A percentile compares a stretch with the other conserved stretches of the same genome.
Conservation (phyloP, 2,329 filamentous ascomycete species). For the Diaporthe citriasiana region DNA sequence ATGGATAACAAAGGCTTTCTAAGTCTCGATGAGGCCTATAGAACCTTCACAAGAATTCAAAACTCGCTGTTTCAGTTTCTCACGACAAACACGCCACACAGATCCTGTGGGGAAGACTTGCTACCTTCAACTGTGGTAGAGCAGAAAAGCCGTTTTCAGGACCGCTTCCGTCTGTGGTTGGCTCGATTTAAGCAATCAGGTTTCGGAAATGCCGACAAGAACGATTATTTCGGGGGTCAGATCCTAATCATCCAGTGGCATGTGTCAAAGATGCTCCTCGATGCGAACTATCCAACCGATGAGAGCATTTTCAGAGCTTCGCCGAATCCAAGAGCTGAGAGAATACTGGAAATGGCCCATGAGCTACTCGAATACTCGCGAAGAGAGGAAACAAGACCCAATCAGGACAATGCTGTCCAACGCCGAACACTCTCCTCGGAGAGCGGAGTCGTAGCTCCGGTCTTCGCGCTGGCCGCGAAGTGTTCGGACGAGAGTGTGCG, state of each 20-base stretch:
- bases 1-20: background rate
- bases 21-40: background rate
- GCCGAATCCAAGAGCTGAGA: background rate
- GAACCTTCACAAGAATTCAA: background rate
- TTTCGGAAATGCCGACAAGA: background rate
- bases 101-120: background rate
- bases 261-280: constrained; percentile 5
- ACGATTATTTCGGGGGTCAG: too few relatives aligned
- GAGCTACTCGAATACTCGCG: background rate
- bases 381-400: too few relatives aligned
- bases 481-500: background rate
- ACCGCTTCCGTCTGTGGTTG: background rate
- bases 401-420: background rate
- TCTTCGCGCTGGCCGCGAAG: constrained; percentile 2
- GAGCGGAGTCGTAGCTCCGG: background rate
- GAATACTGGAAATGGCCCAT: background rate
- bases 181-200: background rate
- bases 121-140: background rate
- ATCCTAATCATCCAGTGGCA: background rate
- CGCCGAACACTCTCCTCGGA: background rate
- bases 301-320: background rate
- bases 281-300: background rate
- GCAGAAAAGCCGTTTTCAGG: background rate
- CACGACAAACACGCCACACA: background rate
- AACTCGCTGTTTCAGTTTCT: background rate